Base-by-base conservation (phyloP, 1,284 basidiomycete species). In the Ustanciosporium gigantosporum region DNA sequence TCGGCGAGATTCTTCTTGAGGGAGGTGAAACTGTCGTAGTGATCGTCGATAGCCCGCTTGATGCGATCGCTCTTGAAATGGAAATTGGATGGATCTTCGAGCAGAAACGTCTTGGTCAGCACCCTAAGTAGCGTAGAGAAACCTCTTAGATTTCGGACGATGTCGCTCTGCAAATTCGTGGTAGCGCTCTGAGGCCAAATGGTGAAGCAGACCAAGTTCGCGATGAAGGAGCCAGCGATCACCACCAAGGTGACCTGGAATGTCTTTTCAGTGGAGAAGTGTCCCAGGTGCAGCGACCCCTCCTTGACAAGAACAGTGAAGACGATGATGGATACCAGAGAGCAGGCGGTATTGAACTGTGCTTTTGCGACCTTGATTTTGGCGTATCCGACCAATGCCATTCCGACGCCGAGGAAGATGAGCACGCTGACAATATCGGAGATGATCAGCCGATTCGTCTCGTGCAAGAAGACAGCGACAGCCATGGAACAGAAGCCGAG, bases 321-420 rank as follows among this genome's bases (percentile, higher is more conserved):
- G 31, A 60, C 39, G 29, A 74, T 61, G 43, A 77, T 70, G 22
- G 57, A 53, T 31, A 68, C 59, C 32, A 69, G 58, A 36, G 67
- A 66, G 29, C 70, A 77, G 85, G 90, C 90, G n/a, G 90, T 89
- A 70, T 91, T 92, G 78, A 94, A 96, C 15, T 87, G 86, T 1
- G 91, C 88, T 74, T 89, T 93, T 8, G 82, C 84, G 81, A 96
- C 90, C 86, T 88, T 91, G 5, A 90, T 83, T 78, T 95, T 92
- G 80, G 86, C 85, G 84, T 87, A 96, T 0, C 91, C 90, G 19
- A 95, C 79, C 0, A 83, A 74, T 25, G 86, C 87, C 84, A 94
- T 90, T 19, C 87, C 86, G 1, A 90, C 66, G 1, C 89, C 92
- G 8, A 86, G 47, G 20, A 94, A 82, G 16, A 88, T 84, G 19